Base-by-base conservation (phyloP, 345 rosid genomes). In the Adansonia digitata region DNA sequence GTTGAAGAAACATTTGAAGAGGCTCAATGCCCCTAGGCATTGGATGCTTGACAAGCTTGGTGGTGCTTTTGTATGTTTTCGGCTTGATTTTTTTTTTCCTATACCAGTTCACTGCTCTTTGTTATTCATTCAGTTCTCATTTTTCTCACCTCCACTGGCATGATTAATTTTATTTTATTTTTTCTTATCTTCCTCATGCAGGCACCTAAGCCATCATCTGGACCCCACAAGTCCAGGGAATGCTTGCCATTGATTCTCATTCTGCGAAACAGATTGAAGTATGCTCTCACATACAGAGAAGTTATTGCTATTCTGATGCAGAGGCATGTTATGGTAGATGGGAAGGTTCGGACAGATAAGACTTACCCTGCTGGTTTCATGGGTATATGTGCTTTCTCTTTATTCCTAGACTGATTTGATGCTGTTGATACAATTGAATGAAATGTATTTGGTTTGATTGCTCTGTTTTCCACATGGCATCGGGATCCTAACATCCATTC, bases 121-220 rank as follows among this genome's bases (percentile, higher is more conserved):
- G 12, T 62, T 64, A 12, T 55, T 72, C 20, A 5, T 15, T 46
- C 14, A 29, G 9, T 35, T 43, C 13, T 2, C 12, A 64, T 17
- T 1, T 9, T 43, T 4, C 9, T n/a, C n/a, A 31, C 35, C 17
- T 63, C 12, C 7, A 42, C 14, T 49, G 75, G 14, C 18, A 27
- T 15, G 9, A 13, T 60, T 9, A 14, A 7, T 62, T 34, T 42
- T 8, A 29, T 42, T 51, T 14, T 22, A n/a, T 5, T 5, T 42
- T 24, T 12, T 37, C 11, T 22, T 46, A 8, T 59, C 45, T 17
- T 17, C 64, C 26, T 59, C 55, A 59, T 49, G 69, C 67, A 92
- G 97, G 97, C 97, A n/a, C 97, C 97, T 51, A 92, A 92, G 80
- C 95, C 97, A 5, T 90, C 97, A 12, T 92, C 97, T 42, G 97